Conservation (phyloP, 192 early-diverging fungal genomes). For the Umbelopsis isabellina region DNA sequence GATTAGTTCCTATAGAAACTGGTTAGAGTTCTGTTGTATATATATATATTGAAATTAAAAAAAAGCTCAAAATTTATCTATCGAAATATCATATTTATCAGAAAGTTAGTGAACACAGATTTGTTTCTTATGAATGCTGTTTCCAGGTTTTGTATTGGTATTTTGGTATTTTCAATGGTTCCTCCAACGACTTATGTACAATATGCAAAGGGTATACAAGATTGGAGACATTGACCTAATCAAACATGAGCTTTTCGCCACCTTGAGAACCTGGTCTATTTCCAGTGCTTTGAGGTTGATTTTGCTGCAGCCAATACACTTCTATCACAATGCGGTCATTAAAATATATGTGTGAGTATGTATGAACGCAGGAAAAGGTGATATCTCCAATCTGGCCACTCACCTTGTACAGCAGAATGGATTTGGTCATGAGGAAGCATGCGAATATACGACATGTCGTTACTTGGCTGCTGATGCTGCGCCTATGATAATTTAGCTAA, state of each 20-base stretch:
- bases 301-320: constrained; percentile 1
- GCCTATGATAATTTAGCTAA: neutral
- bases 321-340: neutral
- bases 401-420: neutral
- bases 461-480: neutral
- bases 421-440: constrained; percentile 11
- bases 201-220: neutral
- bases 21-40: neutral
- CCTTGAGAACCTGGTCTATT: constrained; percentile 3
- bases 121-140: too few species aligned
- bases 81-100: too few species aligned
- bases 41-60: too few species aligned
- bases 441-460: constrained; percentile 11
- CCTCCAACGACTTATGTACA: neutral
- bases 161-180: too few species aligned
- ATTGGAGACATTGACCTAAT: neutral
- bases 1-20: constrained; percentile 9
- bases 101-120: too few species aligned
- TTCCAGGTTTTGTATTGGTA: too few species aligned
- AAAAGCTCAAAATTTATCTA: too few species aligned
- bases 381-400: neutral
- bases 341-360: neutral
- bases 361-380: too few species aligned
- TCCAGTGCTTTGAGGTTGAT: neutral
- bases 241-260: constrained; percentile 9